Conservation (phyloP, 78 protist species). For the Isochrysis galbana region DNA sequence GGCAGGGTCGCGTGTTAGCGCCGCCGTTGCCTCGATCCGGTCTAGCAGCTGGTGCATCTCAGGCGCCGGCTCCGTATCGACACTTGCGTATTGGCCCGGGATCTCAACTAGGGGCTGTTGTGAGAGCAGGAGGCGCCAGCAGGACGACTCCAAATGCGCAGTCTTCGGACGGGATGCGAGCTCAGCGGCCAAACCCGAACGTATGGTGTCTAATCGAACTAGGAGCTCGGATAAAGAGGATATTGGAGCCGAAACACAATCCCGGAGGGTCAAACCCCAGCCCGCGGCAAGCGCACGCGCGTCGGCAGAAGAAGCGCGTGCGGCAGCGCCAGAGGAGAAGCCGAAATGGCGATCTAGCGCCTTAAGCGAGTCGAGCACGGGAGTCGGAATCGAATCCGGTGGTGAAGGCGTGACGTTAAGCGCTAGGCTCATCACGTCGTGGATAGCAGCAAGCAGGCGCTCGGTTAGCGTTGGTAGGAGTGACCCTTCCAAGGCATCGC, state of each 20-base stretch:
- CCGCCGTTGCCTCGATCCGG: not conserved
- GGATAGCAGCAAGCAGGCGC: not conserved
- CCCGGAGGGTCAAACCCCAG: not conserved
- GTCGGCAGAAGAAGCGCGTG: not conserved
- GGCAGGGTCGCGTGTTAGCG: not conserved
- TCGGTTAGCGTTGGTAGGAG: not conserved
- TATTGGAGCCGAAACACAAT: not conserved
- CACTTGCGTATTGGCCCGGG: slow-evolving; percentile 41
- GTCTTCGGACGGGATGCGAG: not conserved
- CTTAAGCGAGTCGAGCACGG: not conserved
- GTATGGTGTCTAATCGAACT: not conserved
- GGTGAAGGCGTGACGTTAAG: not conserved
- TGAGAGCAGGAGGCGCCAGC: not conserved
- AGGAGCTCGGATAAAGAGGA: not conserved
- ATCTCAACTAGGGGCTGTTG: slow-evolving; percentile 33
- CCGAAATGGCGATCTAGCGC: not conserved
- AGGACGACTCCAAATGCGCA: not conserved
- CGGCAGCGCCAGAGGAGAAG: not conserved
- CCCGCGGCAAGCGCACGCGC: not conserved
- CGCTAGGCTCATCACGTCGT: not conserved
- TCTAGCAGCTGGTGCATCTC: slow-evolving; percentile 41
- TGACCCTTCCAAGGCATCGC: not conserved
- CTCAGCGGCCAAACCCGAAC: not conserved
- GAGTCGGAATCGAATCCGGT: not conserved
- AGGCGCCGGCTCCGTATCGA: not conserved